Evolutionary conservation across 2,329 filamentous ascomycete species (phyloP).

Genomic region (Calonectria pteridis): DNA sequence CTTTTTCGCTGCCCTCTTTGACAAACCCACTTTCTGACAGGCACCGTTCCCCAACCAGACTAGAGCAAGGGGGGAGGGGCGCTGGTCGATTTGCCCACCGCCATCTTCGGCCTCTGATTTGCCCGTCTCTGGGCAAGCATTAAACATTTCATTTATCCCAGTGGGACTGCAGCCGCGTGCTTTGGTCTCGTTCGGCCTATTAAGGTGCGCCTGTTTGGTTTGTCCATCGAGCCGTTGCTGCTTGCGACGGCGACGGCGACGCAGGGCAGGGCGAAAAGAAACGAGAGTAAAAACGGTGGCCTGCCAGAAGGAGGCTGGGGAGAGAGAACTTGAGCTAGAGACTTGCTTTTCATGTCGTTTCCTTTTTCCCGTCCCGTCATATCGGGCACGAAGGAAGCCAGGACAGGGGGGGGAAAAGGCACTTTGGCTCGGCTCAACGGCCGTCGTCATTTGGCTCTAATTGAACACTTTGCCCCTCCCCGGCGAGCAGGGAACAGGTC

Average conservation of each 20-base stretch:
- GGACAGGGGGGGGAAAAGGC: background rate
- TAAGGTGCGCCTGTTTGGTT: background rate
- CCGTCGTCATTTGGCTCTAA: conserved; percentile 10
- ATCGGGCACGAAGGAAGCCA: background rate
- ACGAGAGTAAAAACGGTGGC: background rate
- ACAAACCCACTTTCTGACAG: background rate
- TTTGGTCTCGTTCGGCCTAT: background rate
- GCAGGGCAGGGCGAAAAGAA: background rate
- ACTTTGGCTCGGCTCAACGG: background rate
- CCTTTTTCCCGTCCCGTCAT: background rate
- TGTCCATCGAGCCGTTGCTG: background rate
- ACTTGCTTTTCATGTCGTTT: background rate
- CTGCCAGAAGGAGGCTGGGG: background rate
- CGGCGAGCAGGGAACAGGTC: background rate
- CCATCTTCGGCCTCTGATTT: conserved; percentile 7
- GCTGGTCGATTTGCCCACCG: background rate
- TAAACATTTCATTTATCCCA: conserved; percentile 20
- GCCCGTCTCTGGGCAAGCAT: conserved; percentile 8
- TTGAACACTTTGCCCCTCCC: background rate
- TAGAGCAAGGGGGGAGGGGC: background rate
- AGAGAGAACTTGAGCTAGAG: background rate
- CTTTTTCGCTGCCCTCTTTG: background rate
- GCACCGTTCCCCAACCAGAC: background rate
- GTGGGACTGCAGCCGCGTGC: background rate
- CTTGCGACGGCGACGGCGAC: background rate